Evolutionary conservation across 78 protist species (phyloP), one percentile per base, ranked within the genome.

Genomic region (Dictyostelium firmibasis): DNA sequence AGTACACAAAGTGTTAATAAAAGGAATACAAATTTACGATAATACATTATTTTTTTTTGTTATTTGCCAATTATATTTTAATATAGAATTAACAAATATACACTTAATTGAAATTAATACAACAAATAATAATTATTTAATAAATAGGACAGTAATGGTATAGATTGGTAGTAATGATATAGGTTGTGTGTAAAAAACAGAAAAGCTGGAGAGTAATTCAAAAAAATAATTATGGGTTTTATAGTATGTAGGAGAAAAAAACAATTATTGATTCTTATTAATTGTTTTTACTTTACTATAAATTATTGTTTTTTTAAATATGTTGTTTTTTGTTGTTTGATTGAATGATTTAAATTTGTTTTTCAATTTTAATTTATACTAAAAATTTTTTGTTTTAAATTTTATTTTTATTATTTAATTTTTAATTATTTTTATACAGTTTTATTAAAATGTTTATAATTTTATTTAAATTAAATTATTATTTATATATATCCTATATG

Each of bases 31-130:
- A 33, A 72, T 41, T 77, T 77, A 41, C 29, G 83, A 33, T 31
- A 41, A 77, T 77, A 77, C 83, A 77, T 77, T 77, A 18, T 77
- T 38, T 72, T 69, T 76, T 77, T 35, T 74, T 38, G 57, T 67
- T 67, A 67, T 3, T 67, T 67, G 75, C 14, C 29, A 64, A 64
- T 67, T 27, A 67, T 23, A 60, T 60, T 20, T 60, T 60, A 5
- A 9, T 67, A 67, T 27, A 9, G 8, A 67, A 67, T 27, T 13
- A 27, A 27, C 29, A 27, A 62, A 67, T 67, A 67, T 7, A 67
- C 29, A 23, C 14, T 27, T 10, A 27, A 67, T 5, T 60, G 43
- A 38, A 38, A 38, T 60, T 67, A 74, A 74, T 18, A 74, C 81
- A 74, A 36, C 29, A 74, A 31, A 36, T 31, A 74, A 20, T 74